Evolutionary conservation across 176 grass and related monocot genomes (phyloP).

Genomic region (Ensete ventricosum): DNA sequence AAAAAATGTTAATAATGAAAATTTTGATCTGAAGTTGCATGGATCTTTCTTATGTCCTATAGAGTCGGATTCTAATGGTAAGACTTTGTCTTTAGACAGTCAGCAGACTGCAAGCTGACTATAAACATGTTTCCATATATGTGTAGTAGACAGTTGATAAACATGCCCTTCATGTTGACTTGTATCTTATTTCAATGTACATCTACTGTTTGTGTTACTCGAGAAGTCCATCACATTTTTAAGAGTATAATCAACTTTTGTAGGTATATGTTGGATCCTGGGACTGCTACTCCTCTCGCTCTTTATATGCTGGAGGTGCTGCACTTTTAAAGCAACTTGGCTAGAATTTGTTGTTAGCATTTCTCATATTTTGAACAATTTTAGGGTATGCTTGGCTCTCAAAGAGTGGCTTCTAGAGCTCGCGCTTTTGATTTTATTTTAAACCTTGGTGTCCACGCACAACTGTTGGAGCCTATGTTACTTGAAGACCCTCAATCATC

Average conservation of each 20-base stretch:
- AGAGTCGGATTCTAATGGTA: no score
- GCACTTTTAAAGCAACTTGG: not conserved
- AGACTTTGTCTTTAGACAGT: no score
- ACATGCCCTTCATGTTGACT: not conserved
- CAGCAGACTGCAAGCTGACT: no score
- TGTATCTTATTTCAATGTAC: not conserved
- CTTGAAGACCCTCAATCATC: slow-evolving; percentile 50
- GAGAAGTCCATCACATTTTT: slow-evolving; percentile 1
- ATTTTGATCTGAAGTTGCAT: no score
- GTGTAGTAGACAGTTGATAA: not conserved
- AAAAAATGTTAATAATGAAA: not conserved
- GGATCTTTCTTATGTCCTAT: no score
- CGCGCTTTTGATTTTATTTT: slow-evolving; percentile 93
- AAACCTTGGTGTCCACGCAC: slow-evolving; percentile 90
- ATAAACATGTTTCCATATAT: not conserved
- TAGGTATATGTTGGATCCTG: slow-evolving; percentile 93
- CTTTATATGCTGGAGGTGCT: slow-evolving; percentile 97
- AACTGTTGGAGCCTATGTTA: slow-evolving; percentile 87
- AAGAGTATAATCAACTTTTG: slow-evolving; percentile 25
- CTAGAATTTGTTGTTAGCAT: slow-evolving; percentile 4
- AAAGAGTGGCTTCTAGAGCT: slow-evolving; percentile 62
- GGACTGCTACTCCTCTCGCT: slow-evolving; percentile 75
- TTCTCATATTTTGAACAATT: slow-evolving; percentile 21
- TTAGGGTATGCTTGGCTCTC: slow-evolving; percentile 89
- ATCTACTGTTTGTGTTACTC: not conserved